A percentile compares a stretch with the other conserved stretches of the same genome.
Conservation (phyloP, 768 basidiomycete genomes). For the Suillus variegatus region DNA sequence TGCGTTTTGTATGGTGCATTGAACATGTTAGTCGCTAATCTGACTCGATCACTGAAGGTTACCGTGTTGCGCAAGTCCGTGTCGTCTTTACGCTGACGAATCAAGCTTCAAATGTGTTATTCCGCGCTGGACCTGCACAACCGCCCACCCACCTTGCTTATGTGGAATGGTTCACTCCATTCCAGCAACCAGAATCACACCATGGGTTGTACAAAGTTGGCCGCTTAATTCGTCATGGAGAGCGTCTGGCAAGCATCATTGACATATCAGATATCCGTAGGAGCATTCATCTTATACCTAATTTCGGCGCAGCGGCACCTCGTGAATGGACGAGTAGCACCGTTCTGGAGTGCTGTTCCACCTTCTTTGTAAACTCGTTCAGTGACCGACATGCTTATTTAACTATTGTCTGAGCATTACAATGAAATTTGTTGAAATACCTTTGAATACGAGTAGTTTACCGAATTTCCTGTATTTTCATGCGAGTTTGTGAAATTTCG, state of each 20-base stretch:
- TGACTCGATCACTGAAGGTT: too few relatives aligned
- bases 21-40: background rate
- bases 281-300: slow-evolving; percentile 34
- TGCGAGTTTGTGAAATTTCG: too few relatives aligned
- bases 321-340: slow-evolving; percentile 33
- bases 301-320: slow-evolving; percentile 30
- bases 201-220: background rate
- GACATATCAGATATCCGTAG: slow-evolving; percentile 24
- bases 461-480: too few relatives aligned
- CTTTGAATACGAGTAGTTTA: too few relatives aligned
- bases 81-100: background rate
- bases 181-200: slow-evolving; percentile 7
- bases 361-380: slow-evolving; percentile 35
- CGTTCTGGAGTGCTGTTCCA: slow-evolving; percentile 30
- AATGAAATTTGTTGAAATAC: too few relatives aligned
- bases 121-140: background rate
- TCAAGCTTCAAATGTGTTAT: background rate
- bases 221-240: background rate
- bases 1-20: too few relatives aligned
- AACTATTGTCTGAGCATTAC: slow-evolving; percentile 6
- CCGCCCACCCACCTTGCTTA: slow-evolving; percentile 28
- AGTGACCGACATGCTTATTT: slow-evolving; percentile 31
- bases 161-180: slow-evolving; percentile 31
- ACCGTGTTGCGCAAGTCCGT: too few relatives aligned
- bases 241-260: background rate